Evolutionary conservation across 768 basidiomycete species (phyloP).

Genomic region (Boletus rubescentipes): DNA sequence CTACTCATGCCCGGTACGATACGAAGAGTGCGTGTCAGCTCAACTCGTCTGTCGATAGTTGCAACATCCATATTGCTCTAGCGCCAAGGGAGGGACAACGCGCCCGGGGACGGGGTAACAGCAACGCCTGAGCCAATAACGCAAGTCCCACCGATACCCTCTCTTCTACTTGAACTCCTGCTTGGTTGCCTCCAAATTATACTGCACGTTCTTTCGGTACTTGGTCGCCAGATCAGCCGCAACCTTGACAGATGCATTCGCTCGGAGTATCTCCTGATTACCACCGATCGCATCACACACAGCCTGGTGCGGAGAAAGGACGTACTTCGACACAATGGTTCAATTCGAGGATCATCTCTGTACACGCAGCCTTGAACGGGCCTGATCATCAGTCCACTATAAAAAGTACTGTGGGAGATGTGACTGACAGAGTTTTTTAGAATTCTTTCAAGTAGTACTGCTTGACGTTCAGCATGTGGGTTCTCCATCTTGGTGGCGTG

Average conservation of each 20-base stretch:
- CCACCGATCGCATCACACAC: background rate
- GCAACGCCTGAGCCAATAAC: background rate
- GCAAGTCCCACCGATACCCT: background rate
- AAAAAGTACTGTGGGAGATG: background rate
- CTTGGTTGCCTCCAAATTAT: conserved; percentile 79
- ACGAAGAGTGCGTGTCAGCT: background rate
- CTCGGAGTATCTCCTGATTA: conserved; percentile 71
- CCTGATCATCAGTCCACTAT: background rate
- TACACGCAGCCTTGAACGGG: conserved; percentile 80
- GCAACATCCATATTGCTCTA: background rate
- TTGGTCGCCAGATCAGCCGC: conserved; percentile 84
- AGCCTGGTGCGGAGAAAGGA: background rate
- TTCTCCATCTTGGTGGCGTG: conserved; percentile 70
- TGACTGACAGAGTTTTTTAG: conserved; percentile 79
- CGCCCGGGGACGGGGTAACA: no score
- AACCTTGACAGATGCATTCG: conserved; percentile 73
- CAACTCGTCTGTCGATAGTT: background rate
- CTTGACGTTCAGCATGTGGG: conserved; percentile 91
- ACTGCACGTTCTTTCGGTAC: conserved; percentile 91
- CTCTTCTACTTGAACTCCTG: conserved; percentile 18
- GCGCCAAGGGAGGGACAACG: background rate
- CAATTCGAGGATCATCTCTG: conserved; percentile 85
- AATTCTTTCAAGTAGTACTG: conserved; percentile 86
- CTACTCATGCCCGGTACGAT: no score
- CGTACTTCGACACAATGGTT: conserved; percentile 84